Base-by-base conservation (phyloP, 1,139 yeast genomes). In the Tardiomyces digboiensis region DNA sequence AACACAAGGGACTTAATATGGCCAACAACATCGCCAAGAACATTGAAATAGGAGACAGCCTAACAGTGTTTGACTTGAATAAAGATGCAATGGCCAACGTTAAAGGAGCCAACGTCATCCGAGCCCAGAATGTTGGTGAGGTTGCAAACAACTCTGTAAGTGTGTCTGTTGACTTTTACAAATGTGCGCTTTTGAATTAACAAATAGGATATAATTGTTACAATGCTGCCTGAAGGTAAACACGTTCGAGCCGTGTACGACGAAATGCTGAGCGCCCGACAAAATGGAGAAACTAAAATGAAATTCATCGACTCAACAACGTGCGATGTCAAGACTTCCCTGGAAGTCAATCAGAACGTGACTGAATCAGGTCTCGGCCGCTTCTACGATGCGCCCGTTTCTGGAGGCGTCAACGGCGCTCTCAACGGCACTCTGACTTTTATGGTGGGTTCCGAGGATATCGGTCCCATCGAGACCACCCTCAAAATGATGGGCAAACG, bases 371-470 rank as follows among this genome's bases (percentile, higher is more conserved):
- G 52, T 14, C 44, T 52, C 36, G 73, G 72, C 48, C 52, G 63
- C 5, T 68, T 62, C 44, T 68, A 76, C 40, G 82, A 77, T 54
- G 74, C 82, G 12, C 82, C 82, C 0, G 82, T 77, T 0, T 74
- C 79, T 13, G 82, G 82, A 2, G 82, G 82, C 19, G 78, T 74
- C 1, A 72, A 73, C 1, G 82, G 82, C 3, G 82, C 82, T 5
- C 58, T 73, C 44, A 74, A 75, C 45, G 82, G 68, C 1, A 71
- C 80, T 0, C 65, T 77, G 38, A 72, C 80, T 3, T 77, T 77
- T 56, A 77, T 77, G 82, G 70, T 77, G 29, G 76, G 80, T 7
- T 38, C 53, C 18, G 51, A 49, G 10, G 49, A 46, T 7, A 36
- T 26, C 14, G 21, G 29, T 12, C 37, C 39, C 8, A 45, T 51